Base-by-base conservation (phyloP, 139 green algal genomes). In the Ulvella scutata region DNA sequence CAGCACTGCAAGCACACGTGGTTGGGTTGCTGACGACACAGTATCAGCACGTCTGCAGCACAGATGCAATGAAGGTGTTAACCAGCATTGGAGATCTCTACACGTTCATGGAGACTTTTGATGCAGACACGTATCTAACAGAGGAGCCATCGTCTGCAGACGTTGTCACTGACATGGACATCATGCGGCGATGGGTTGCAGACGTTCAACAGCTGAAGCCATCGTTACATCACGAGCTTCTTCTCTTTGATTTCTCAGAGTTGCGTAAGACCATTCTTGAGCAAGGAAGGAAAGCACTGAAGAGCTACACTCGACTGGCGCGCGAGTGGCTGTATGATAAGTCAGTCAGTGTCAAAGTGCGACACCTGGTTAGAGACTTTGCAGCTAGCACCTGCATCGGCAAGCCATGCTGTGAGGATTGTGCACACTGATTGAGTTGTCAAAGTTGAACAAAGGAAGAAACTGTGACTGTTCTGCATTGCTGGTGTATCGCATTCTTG, bases 61-160 rank as follows among this genome's bases (percentile, higher is more conserved):
- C 51, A n/a, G 20, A 67, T 10, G 51, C 20, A n/a, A 67, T 67
- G 51, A 67, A n/a, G 33, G 51, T 26, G 33, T 67, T 67, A n/a
- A 67, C 51, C 31, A 67, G 33, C 33, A 26, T 67, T n/a, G 51
- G 51, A 6, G 51, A 67, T n/a, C 51, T 67, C 31, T 67, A 36
- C 51, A 67, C 51, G 13, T 67, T 67, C 51, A 67, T 67, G 51
- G 51, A 67, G 51, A 26, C 51, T 6, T 67, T 67, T 67, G 51
- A 67, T 23, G 6, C 51, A 34, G 51, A 67, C 51, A 29, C 51
- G 33, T 67, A 67, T 26, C 51, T 67, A 6, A 67, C 51, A 29
- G 51, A n/a, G 10, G 33, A 26, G n/a, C 51, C 51, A 23, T 31
- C 51, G 4, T 67, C n/a, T 67, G 51, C 31, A 23, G 51, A 67